phyloP scores from a whole-genome alignment of 305 asterid genomes.

The Fraxinus platypoda region DNA sequence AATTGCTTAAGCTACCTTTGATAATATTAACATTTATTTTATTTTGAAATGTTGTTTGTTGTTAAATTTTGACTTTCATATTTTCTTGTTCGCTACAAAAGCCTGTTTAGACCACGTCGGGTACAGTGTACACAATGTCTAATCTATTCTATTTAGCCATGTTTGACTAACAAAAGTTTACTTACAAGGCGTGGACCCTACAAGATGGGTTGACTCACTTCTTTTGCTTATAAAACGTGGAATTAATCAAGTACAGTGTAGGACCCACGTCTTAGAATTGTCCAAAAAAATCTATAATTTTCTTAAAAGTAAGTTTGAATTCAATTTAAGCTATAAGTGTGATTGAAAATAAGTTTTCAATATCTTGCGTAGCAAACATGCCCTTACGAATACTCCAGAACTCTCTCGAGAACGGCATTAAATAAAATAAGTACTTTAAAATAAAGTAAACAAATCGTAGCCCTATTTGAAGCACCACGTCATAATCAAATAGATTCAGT shows the following conservation, averaged over 20 bases:
- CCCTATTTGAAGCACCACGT: neutral
- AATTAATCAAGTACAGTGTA: neutral
- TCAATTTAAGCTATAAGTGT: neutral
- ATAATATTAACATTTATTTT: neutral
- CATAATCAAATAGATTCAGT: constrained; percentile 1
- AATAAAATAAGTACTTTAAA: neutral
- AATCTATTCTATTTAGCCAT: neutral
- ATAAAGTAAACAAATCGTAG: neutral
- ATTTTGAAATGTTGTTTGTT: neutral
- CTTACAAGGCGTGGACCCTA: neutral
- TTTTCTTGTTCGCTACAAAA: neutral
- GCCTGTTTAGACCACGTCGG: neutral
- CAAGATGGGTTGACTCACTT: neutral
- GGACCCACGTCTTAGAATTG: neutral
- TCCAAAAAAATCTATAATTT: neutral
- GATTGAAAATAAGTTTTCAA: neutral
- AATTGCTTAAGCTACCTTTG: neutral
- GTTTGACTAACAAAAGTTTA: neutral
- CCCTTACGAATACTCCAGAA: neutral
- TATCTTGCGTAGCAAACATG: neutral
- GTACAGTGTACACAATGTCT: neutral
- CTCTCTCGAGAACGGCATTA: neutral
- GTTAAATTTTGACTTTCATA: neutral
- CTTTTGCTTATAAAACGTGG: neutral
- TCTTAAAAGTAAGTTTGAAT: neutral